Base-by-base conservation (phyloP, 225 moss, liverwort and hornwort species). In the Bryum argenteum region DNA sequence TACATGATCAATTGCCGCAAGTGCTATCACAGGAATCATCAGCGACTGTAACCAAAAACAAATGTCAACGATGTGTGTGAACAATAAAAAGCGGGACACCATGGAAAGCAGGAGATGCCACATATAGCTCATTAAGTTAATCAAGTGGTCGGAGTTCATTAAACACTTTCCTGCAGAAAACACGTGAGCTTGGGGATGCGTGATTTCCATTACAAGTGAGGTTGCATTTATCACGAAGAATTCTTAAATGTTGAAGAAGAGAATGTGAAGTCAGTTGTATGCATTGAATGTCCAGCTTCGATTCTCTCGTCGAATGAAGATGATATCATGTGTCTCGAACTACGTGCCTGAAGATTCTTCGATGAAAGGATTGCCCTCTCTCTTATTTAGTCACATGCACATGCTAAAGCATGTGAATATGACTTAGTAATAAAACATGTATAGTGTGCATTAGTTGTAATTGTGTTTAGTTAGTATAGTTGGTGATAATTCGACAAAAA, bases 151-250 rank as follows among this genome's bases (percentile, higher is more conserved):
- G 28, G 54, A 65, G 44, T 18, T 47, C 15, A 53, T 41, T 54
- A 58, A 21, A 44, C 40, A 19, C 21, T 66, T 2, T 6, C 40
- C 24, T 65, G 64, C 72, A 73, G 69, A 37, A 52, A 15, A 9
- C 65, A 69, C 69, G 73, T 72, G 81, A 77, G 43, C 22, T 39
- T 23, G 72, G 58, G 23, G 3, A 13, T 71, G 65, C 59, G 45
- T 19, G 63, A 63, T 16, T 53, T 23, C 72, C 51, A 33, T 16
- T 2, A 38, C 11, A 6, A 42, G 13, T 26, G 43, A 44, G 63
- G 19, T 48, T 8, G 17, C 48, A 48, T 48, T 12, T 15, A 14
- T 14, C 5, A 47, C 5, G 1, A 17, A 48, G 48, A 17, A 1
- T 17, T 15, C 6, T 48, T 48, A 7, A 17, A 16, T 48, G 6